Base-by-base conservation (phyloP, 768 basidiomycete species). In the Russula compacta region DNA sequence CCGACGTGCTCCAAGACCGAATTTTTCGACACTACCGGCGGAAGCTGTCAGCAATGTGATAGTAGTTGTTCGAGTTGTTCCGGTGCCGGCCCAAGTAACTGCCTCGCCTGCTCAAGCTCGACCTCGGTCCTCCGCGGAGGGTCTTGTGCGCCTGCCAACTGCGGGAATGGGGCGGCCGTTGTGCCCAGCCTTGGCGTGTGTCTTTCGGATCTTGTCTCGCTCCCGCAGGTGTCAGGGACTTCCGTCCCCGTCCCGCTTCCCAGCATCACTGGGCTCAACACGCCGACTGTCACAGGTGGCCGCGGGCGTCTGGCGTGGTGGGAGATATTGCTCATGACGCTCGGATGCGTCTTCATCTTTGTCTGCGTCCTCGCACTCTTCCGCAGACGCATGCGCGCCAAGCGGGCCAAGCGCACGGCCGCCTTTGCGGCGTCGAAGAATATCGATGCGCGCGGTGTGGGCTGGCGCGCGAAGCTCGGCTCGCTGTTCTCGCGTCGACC, bases 271-370 rank as follows among this genome's bases (percentile, higher is more conserved):
- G 86, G 87, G 32, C 71, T 85, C 60, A 70, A 78, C 46, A 73
- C 78, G n/a, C 85, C 87, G 0, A 79, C 78, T 2, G 60, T 71
- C 33, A 55, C 49, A 10, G 29, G 53, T 2, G 65, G 57, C 5
- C 62, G 57, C 21, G 76, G 74, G 32, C 66, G 76, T 24, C 74
- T 91, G 9, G 74, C 75, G 61, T 92, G 90, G 89, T 92, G 89
- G 89, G 78, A 92, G 74, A 90, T 92, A 66, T 75, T 92, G 58
- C 80, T 92, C 58, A 92, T 92, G 87, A 77, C 84, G 0, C 80
- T 91, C 40, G 88, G 90, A 10, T 87, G 86, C 69, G 84, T 85
- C 15, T 87, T 92, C 72, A 84, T 92, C 72, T 84, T 89, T 69
- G 59, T 90, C 44, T 71, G 81, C 49, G 71, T 89, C 62, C 69